Evolutionary conservation across 2,329 filamentous ascomycete genomes (phyloP).

Genomic region (Colletotrichum brevisporum): DNA sequence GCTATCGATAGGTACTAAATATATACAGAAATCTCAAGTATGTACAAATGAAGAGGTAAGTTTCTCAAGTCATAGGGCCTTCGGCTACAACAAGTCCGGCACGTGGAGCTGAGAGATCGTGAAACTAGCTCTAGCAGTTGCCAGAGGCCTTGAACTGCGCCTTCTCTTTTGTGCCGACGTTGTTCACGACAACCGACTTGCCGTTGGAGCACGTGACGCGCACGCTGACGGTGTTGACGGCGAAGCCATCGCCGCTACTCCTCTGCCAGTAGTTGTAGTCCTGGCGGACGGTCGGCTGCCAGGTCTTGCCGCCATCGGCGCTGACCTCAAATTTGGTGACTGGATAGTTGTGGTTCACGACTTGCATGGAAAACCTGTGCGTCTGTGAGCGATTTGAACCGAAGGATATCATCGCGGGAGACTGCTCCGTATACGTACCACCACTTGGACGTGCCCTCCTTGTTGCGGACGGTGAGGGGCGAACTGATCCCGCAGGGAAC

Average conservation of each 20-base stretch:
- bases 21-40: too few relatives aligned
- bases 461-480: constrained; percentile 66
- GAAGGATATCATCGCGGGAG: too few relatives aligned
- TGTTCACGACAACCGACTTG: constrained; percentile 41
- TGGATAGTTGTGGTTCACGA: constrained; percentile 72
- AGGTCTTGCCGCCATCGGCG: constrained; percentile 70
- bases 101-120: too few relatives aligned
- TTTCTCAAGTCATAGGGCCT: too few relatives aligned
- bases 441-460: constrained; percentile 60
- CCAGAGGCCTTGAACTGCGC: constrained; percentile 31
- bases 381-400: constrained; percentile 50
- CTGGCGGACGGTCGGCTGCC: constrained; percentile 66
- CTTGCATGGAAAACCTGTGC: constrained; percentile 60
- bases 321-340: constrained; percentile 72
- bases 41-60: too few relatives aligned
- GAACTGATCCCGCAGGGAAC: constrained; percentile 65
- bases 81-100: too few relatives aligned
- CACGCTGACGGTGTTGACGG: constrained; percentile 40
- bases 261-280: constrained; percentile 55
- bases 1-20: too few relatives aligned
- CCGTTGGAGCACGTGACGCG: constrained; percentile 44
- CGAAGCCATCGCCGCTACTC: constrained; percentile 42
- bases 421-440: constrained; percentile 25
- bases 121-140: constrained; percentile 13
- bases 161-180: constrained; percentile 35